These are phyloP conservation scores for Aspergillus fijiensis DNA, from an alignment of 2,329 filamentous ascomycete species.

Conservation along the genomic window DNA sequence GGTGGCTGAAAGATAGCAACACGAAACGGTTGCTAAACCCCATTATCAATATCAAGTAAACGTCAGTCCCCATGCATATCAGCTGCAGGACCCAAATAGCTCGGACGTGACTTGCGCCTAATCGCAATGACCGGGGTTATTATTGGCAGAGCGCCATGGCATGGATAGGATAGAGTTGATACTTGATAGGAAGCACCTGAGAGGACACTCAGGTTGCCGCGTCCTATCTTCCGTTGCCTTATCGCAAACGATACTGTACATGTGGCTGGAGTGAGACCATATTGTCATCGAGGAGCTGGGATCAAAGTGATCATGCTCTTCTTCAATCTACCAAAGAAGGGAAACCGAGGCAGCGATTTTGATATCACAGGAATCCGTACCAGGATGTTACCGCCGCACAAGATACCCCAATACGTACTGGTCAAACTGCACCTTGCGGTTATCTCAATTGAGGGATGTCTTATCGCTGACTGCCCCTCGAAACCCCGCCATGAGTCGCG, in stretches of 20 bases:
- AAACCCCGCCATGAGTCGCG: constrained; percentile 25
- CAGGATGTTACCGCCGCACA: not conserved
- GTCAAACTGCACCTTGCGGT: constrained; percentile 13
- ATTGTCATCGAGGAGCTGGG: not conserved
- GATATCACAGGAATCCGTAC: not conserved
- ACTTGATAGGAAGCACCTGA: constrained; percentile 2
- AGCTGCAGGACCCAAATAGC: constrained; percentile 25
- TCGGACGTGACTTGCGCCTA: constrained; percentile 17
- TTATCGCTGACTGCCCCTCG: constrained; percentile 25
- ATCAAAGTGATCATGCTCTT: not conserved
- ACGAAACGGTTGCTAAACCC: constrained; percentile 24
- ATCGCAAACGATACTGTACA: not conserved
- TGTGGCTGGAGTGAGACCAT: not conserved
- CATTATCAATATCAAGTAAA: constrained; percentile 30
- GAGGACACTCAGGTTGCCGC: not conserved
- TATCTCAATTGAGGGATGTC: constrained; percentile 17
- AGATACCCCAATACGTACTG: constrained; percentile 6
- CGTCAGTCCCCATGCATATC: constrained; percentile 27
- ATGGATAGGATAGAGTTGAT: not conserved
- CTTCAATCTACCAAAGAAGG: not conserved
- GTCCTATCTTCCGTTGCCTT: not conserved
- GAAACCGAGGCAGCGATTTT: not conserved
- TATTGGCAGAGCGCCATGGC: constrained; percentile 15
- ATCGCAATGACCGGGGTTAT: constrained; percentile 6
- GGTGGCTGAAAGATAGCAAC: constrained; percentile 20